phyloP scores from a whole-genome alignment of 1,284 basidiomycete species.

The Xanthoconium separans region DNA sequence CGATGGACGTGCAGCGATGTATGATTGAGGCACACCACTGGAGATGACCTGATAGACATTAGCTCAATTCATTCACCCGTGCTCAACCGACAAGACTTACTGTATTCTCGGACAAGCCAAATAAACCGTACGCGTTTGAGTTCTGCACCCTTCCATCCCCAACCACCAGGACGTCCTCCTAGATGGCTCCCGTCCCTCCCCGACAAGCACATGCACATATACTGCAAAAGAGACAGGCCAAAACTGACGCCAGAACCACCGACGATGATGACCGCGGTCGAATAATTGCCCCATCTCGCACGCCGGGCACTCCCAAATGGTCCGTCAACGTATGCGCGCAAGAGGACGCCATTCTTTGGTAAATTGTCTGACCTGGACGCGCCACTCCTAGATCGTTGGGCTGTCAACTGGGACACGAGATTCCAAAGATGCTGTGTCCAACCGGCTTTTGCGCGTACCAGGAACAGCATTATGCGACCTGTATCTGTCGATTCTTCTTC shows the following conservation, averaged over 20 bases:
- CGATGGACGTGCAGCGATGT: slow-evolving; percentile 64
- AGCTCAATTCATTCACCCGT: neutral
- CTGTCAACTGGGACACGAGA: slow-evolving; percentile 38
- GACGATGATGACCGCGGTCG: slow-evolving; percentile 68
- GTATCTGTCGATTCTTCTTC: slow-evolving; percentile 42
- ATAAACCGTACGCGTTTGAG: slow-evolving; percentile 73
- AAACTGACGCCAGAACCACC: slow-evolving; percentile 84
- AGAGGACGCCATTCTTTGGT: slow-evolving; percentile 51
- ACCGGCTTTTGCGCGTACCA: slow-evolving; percentile 76
- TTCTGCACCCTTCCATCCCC: slow-evolving; percentile 44
- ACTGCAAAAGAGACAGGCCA: slow-evolving; percentile 71
- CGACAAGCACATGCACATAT: slow-evolving; percentile 63
- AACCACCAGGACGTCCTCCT: slow-evolving; percentile 44
- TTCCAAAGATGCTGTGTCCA: slow-evolving; percentile 80
- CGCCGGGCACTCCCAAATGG: slow-evolving; percentile 77
- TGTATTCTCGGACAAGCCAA: slow-evolving; percentile 83
- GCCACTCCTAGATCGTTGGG: slow-evolving; percentile 37
- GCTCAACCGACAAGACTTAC: slow-evolving; percentile 40
- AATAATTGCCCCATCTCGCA: slow-evolving; percentile 64
- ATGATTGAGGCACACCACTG: slow-evolving; percentile 79
- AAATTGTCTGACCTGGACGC: slow-evolving; percentile 5
- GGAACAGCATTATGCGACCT: slow-evolving; percentile 65
- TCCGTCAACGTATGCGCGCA: slow-evolving; percentile 72
- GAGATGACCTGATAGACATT: slow-evolving; percentile 60
- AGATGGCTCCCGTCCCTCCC: slow-evolving; percentile 48